phyloP scores from a whole-genome alignment of 164 flowering plant genomes.

The Chimonanthus salicifolius region DNA sequence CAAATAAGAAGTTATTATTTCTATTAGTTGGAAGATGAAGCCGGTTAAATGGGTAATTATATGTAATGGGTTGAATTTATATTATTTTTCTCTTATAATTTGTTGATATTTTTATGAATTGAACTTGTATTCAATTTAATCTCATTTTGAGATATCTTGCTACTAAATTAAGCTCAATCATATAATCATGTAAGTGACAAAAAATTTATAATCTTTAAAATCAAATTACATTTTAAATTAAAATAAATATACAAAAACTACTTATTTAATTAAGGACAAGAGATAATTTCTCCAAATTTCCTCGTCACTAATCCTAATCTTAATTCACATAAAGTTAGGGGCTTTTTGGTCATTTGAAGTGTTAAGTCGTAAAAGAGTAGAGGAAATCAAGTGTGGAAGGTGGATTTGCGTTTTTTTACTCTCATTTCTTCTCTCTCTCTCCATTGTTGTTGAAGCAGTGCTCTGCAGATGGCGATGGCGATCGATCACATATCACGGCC shows the following conservation, averaged over 20 bases:
- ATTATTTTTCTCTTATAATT: too few relatives aligned
- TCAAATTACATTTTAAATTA: background rate
- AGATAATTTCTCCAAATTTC: too few relatives aligned
- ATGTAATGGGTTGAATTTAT: too few relatives aligned
- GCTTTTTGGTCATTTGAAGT: slow-evolving; percentile 1
- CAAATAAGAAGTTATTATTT: too few relatives aligned
- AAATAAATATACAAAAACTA: background rate
- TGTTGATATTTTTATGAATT: too few relatives aligned
- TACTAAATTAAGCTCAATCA: too few relatives aligned
- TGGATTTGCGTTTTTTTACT: slow-evolving; percentile 1
- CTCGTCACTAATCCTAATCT: too few relatives aligned
- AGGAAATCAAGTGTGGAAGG: background rate
- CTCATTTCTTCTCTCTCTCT: background rate
- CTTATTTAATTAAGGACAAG: slow-evolving; percentile 5
- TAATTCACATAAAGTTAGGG: background rate
- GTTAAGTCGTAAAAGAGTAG: background rate
- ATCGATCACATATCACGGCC: background rate
- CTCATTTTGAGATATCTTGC: too few relatives aligned
- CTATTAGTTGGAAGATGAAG: too few relatives aligned
- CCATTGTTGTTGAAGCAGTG: background rate
- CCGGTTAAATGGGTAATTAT: too few relatives aligned
- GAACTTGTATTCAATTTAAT: too few relatives aligned
- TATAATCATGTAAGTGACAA: too few relatives aligned
- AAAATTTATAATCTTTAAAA: background rate
- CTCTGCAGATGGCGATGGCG: slow-evolving; percentile 12